These are phyloP conservation scores for Exophiala sp. DNA, from an alignment of 2,329 filamentous ascomycete species.

Conservation along the genomic window DNA sequence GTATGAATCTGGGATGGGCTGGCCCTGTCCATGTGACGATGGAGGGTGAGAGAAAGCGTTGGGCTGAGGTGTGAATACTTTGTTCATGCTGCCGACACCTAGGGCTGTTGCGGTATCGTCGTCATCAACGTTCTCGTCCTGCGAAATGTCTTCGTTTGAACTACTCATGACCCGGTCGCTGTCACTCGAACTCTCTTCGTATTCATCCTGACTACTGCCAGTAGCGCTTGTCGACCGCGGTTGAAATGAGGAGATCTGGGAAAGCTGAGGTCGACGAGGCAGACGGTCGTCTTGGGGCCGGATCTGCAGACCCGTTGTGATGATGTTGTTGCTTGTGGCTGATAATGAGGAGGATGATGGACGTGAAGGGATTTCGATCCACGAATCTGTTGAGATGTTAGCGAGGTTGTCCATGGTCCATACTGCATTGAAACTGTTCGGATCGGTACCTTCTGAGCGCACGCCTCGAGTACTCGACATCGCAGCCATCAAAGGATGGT, in stretches of 20 bases:
- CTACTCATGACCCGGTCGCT: slow-evolving; percentile 69
- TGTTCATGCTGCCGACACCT: slow-evolving; percentile 57
- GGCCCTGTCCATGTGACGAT: slow-evolving; percentile 44
- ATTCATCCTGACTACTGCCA: slow-evolving; percentile 85
- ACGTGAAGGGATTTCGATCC: slow-evolving; percentile 90
- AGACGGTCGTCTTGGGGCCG: slow-evolving; percentile 58
- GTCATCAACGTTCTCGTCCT: slow-evolving; percentile 47
- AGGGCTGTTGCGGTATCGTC: slow-evolving; percentile 82
- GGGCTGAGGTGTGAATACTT: slow-evolving; percentile 74
- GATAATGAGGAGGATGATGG: slow-evolving; percentile 92
- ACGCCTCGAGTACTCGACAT: slow-evolving; percentile 21
- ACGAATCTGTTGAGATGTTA: slow-evolving; percentile 69
- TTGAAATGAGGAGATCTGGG: slow-evolving; percentile 31
- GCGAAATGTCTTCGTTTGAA: slow-evolving; percentile 57
- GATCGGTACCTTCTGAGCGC: slow-evolving; percentile 26
- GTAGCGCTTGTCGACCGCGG: slow-evolving; percentile 45
- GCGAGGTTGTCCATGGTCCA: slow-evolving; percentile 39
- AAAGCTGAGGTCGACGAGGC: slow-evolving; percentile 53
- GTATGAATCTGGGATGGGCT: slow-evolving; percentile 47
- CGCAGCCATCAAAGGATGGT: slow-evolving; percentile 3
- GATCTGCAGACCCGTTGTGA: slow-evolving; percentile 81
- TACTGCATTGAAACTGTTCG: slow-evolving; percentile 6
- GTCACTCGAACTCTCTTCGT: slow-evolving; percentile 88
- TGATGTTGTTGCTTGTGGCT: slow-evolving; percentile 71
- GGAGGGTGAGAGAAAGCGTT: slow-evolving; percentile 89